A percentile compares a stretch with the other conserved stretches of the same genome.
Evolutionary conservation across 495 filamentous ascomycete genomes (phyloP).

Genomic region (Collariella sp.): DNA sequence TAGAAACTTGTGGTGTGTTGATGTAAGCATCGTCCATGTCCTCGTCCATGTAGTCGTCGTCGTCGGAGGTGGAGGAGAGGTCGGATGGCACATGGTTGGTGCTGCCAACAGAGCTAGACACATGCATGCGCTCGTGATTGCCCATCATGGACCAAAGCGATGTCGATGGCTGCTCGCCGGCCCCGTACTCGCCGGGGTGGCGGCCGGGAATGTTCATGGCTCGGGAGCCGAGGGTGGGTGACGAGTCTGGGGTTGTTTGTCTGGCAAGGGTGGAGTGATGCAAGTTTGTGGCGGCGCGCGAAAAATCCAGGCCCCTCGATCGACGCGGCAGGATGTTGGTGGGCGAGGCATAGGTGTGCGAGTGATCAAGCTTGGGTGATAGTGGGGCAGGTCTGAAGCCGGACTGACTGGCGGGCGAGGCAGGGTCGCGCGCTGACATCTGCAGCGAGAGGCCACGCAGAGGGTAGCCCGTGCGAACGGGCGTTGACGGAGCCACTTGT

Average conservation of each 20-base stretch:
- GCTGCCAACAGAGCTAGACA: slow-evolving; percentile 82
- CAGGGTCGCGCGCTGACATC: slow-evolving; percentile 40
- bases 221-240: slow-evolving; percentile 70
- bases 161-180: slow-evolving; percentile 30
- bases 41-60: slow-evolving; percentile 71
- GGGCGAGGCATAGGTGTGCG: slow-evolving; percentile 72
- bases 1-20: slow-evolving; percentile 57
- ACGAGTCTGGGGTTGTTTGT: slow-evolving; percentile 87
- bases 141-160: slow-evolving; percentile 43
- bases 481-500: slow-evolving; percentile 30
- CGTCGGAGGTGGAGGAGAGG: slow-evolving; percentile 66
- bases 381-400: slow-evolving; percentile 59
- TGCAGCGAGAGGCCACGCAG: slow-evolving; percentile 62
- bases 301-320: slow-evolving; percentile 82
- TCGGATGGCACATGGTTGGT: slow-evolving; percentile 71
- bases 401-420: slow-evolving; percentile 36
- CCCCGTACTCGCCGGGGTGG: slow-evolving; percentile 29
- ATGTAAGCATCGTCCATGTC: slow-evolving; percentile 72
- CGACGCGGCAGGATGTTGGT: slow-evolving; percentile 72
- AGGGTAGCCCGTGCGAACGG: slow-evolving; percentile 52
- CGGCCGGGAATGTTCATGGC: slow-evolving; percentile 66
- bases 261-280: slow-evolving; percentile 92
- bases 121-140: slow-evolving; percentile 56
- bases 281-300: slow-evolving; percentile 86
- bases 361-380: slow-evolving; percentile 76